A percentile compares a stretch with the other conserved stretches of the same genome.
Evolutionary conservation across 495 filamentous ascomycete species (phyloP).

Genomic region (Bryoglossum gracile): DNA sequence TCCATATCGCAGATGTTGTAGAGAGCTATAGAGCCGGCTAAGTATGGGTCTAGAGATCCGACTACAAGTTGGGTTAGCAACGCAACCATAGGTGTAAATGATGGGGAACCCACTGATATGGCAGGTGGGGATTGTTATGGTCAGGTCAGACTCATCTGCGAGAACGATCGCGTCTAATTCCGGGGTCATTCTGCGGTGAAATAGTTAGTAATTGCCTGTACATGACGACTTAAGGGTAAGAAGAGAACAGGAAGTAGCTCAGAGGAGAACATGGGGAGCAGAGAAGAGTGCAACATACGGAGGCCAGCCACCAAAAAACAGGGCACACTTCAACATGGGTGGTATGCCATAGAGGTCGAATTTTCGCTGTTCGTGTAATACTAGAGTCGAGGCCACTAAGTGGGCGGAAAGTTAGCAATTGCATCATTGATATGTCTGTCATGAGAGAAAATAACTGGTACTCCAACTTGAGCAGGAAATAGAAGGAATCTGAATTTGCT

Average conservation of each 20-base stretch:
- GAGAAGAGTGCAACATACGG: too few species aligned
- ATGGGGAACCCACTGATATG: slow-evolving; percentile 42
- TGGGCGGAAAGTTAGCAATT: too few species aligned
- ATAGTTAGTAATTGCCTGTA: too few species aligned
- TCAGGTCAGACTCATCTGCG: slow-evolving; percentile 38
- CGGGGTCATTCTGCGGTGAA: slow-evolving; percentile 35
- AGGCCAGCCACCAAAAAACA: slow-evolving; percentile 50
- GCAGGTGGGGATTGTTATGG: slow-evolving; percentile 46
- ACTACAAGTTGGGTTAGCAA: slow-evolving; percentile 30
- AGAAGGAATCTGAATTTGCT: too few species aligned
- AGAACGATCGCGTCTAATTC: slow-evolving; percentile 35
- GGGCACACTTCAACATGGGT: slow-evolving; percentile 45
- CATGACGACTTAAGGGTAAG: too few species aligned
- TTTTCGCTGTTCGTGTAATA: slow-evolving; percentile 40
- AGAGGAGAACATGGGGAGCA: too few species aligned
- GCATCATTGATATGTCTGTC: too few species aligned
- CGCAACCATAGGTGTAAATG: background rate
- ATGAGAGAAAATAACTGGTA: too few species aligned
- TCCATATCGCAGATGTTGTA: slow-evolving; percentile 50
- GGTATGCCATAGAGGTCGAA: slow-evolving; percentile 30
- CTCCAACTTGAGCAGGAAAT: too few species aligned
- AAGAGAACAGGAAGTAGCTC: too few species aligned
- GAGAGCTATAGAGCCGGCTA: slow-evolving; percentile 43
- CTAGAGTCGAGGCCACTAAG: slow-evolving; percentile 48
- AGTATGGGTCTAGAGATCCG: slow-evolving; percentile 48